Evolutionary conservation across 306 rosid species (phyloP).

Genomic region (Cucurbita moschata): DNA sequence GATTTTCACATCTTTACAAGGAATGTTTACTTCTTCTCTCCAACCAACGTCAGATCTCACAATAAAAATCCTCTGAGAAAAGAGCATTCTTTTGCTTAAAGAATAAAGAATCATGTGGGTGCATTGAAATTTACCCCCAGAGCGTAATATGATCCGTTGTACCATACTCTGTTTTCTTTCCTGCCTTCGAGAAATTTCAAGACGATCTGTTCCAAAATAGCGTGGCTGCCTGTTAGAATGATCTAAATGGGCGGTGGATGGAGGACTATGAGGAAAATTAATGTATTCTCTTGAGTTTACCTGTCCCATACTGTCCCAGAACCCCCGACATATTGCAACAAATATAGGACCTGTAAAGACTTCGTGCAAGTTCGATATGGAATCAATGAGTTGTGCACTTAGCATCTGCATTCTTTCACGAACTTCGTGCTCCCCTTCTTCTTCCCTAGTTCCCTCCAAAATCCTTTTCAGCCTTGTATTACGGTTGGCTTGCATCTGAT

Average conservation of each 20-base stretch:
- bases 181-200: constrained; percentile 83
- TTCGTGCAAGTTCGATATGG: constrained; percentile 76
- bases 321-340: constrained; percentile 66
- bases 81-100: background rate
- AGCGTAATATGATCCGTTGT: constrained; percentile 84
- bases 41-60: too few relatives aligned
- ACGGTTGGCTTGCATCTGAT: constrained; percentile 66
- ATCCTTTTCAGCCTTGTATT: constrained; percentile 68
- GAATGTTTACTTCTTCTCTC: too few relatives aligned
- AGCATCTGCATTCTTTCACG: constrained; percentile 87
- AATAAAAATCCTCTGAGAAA: background rate
- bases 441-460: constrained; percentile 81
- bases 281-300: constrained; percentile 20
- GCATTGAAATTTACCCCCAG: constrained; percentile 44
- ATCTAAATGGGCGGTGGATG: background rate
- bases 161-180: constrained; percentile 87
- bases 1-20: too few relatives aligned
- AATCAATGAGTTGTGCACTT: constrained; percentile 60
- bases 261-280: background rate
- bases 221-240: constrained; percentile 8
- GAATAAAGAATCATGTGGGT: background rate
- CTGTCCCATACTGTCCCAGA: constrained; percentile 97
- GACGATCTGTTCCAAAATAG: constrained; percentile 38
- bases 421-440: constrained; percentile 81
- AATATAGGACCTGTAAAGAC: constrained; percentile 73